Evolutionary conservation across 768 basidiomycete genomes (phyloP), one percentile per base, ranked within the genome.

Genomic region (Agaricus sinodeliciosus): DNA sequence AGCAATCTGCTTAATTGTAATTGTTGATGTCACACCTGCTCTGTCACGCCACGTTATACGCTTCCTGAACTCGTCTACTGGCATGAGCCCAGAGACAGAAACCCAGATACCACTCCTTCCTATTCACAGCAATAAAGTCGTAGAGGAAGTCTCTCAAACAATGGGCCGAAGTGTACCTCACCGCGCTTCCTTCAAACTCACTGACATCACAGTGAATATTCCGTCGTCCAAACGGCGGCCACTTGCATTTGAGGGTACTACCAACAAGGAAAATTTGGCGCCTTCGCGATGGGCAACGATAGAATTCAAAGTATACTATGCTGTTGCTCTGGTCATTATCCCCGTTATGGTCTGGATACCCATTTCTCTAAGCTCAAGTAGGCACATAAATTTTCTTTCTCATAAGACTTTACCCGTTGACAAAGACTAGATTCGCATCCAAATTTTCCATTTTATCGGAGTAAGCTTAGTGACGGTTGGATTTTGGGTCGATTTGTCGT

Each of bases 231-330:
- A 34, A 18, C 45, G 45, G 3, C 52, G 47, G 13, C 8, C 51
- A 40, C 51, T 36, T 53, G 19, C 26, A 13, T 34, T 47, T 15
- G 9, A 34, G 4, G 34, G 47, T 26, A 28, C 25, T 27, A 54
- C 60, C 28, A 48, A 51, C 16, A 65, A 65, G 47, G 50, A 59
- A 22, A 55, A 57, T 31, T 56, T 61, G 19, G 66, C 71, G 2
- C 72, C 73, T 2, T 60, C 87, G 19, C 71, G 89, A 69, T 97
- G 94, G 95, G 71, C 66, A 40, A 87, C 90, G 0, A 65, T 71
- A 9, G 96, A 98, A 64, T 97, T 95, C 70, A 72, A 79, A 57
- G 59, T 85, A 37, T 98, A 97, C 67, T 82, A 73, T 56, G 56
- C 82, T 28, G 72, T 84, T 2, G 79, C 83, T 11, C 63, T 72